phyloP scores from a whole-genome alignment of 2,329 filamentous ascomycete species.

The Stachybotrys echinatus region DNA sequence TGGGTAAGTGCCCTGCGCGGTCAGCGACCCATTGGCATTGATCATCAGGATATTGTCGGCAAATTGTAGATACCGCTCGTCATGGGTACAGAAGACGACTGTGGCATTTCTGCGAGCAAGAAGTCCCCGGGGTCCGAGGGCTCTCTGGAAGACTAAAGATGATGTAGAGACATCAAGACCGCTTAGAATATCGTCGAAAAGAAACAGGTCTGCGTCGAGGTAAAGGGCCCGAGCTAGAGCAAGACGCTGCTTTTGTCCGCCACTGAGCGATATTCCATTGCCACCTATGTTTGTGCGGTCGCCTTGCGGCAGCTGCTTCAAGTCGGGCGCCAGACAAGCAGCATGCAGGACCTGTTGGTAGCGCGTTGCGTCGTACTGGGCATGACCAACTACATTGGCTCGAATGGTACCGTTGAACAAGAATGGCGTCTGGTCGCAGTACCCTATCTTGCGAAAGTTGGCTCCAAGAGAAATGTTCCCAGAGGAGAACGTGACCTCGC shows the following conservation, averaged over 20 bases:
- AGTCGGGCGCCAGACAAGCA: background rate
- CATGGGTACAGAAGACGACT: too few relatives aligned
- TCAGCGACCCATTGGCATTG: too few relatives aligned
- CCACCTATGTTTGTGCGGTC: background rate
- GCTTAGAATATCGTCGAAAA: conserved; percentile 22
- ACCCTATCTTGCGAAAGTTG: background rate
- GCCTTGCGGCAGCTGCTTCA: background rate
- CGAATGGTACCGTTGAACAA: background rate
- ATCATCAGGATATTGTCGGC: too few relatives aligned
- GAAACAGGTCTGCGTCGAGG: conserved; percentile 9
- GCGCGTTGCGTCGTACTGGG: background rate
- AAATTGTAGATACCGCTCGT: too few relatives aligned
- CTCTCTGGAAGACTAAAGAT: too few relatives aligned
- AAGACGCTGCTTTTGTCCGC: conserved; percentile 1
- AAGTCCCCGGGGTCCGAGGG: too few relatives aligned
- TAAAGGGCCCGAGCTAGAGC: conserved; percentile 18
- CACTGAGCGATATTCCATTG: background rate
- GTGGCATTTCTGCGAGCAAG: too few relatives aligned
- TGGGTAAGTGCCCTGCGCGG: too few relatives aligned
- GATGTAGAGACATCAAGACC: too few relatives aligned
- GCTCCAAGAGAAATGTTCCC: too few relatives aligned
- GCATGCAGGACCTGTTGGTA: background rate
- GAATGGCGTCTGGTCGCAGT: background rate
- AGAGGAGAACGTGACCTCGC: background rate
- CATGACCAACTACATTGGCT: background rate